These are phyloP conservation scores for Blechomonas ayalai DNA, from an alignment of 208 protist species.

Conservation along the genomic window DNA sequence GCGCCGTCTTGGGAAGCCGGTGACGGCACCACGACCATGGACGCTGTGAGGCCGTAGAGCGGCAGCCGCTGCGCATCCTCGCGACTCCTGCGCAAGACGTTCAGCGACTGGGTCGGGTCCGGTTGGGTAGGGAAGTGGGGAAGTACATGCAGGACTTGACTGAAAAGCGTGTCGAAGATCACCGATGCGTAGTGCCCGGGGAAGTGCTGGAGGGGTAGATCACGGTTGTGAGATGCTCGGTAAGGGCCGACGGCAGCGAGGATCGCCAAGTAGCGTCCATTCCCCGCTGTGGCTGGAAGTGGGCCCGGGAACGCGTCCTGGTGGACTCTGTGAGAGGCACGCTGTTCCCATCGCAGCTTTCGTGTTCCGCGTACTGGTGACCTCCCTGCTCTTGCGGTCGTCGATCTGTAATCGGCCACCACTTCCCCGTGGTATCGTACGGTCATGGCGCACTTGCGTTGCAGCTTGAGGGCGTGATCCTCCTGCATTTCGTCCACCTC, in stretches of 20 bases:
- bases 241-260: constrained; percentile 60
- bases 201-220: constrained; percentile 27
- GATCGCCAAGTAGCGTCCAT: constrained; percentile 70
- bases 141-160: constrained; percentile 54
- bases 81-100: constrained; percentile 20
- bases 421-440: no score
- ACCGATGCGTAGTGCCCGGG: constrained; percentile 58
- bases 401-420: no score
- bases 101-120: constrained; percentile 15
- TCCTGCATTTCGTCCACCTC: no score
- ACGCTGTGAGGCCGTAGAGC: constrained; percentile 46
- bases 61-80: constrained; percentile 24
- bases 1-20: neutral
- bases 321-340: neutral
- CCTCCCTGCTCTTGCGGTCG: neutral
- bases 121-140: constrained; percentile 48
- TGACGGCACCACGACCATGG: constrained; percentile 25
- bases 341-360: neutral
- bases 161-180: constrained; percentile 61
- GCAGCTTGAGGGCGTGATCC: no score
- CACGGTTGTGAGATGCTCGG: constrained; percentile 24
- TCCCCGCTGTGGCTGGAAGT: constrained; percentile 34
- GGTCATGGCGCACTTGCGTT: no score
- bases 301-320: neutral
- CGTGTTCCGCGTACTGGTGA: neutral